A percentile compares a stretch with the other conserved stretches of the same genome.
Conservation (phyloP, 257 asterid species). For the Solanum sejunctum region DNA sequence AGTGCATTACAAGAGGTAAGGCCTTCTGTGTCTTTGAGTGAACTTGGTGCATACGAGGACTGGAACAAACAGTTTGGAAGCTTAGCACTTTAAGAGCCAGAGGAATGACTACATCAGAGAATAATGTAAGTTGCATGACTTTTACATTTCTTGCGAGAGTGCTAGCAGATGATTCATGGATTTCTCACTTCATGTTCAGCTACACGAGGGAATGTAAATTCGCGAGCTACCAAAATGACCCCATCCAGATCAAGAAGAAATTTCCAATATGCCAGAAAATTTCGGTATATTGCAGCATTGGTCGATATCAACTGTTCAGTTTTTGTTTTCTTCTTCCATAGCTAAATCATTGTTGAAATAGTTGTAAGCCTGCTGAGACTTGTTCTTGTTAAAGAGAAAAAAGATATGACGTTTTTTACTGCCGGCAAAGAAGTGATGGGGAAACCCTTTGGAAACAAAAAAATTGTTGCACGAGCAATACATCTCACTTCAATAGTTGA, state of each 20-base stretch:
- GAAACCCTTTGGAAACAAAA: background rate
- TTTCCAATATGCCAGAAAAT: background rate
- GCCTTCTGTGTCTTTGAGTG: conserved; percentile 82
- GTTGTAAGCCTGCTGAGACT: background rate
- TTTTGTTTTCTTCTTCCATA: background rate
- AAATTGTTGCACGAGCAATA: background rate
- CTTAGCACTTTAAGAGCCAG: conserved; percentile 43
- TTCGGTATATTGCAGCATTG: background rate
- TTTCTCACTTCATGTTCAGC: background rate
- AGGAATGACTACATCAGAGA: background rate
- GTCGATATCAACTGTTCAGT: background rate
- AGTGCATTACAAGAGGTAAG: conserved; percentile 84
- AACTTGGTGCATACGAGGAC: conserved; percentile 68
- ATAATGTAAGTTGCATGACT: background rate
- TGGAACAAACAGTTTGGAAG: conserved; percentile 97
- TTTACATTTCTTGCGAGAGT: background rate
- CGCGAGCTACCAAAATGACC: background rate
- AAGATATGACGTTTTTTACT: background rate
- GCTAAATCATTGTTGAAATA: background rate
- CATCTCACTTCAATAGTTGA: background rate
- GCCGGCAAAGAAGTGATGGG: background rate
- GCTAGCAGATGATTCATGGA: background rate
- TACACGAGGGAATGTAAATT: background rate
- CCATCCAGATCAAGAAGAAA: background rate
- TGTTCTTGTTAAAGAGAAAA: background rate